These are phyloP conservation scores for Penicillium hordei DNA, from an alignment of 2,329 filamentous ascomycete genomes.

Conservation along the genomic window DNA sequence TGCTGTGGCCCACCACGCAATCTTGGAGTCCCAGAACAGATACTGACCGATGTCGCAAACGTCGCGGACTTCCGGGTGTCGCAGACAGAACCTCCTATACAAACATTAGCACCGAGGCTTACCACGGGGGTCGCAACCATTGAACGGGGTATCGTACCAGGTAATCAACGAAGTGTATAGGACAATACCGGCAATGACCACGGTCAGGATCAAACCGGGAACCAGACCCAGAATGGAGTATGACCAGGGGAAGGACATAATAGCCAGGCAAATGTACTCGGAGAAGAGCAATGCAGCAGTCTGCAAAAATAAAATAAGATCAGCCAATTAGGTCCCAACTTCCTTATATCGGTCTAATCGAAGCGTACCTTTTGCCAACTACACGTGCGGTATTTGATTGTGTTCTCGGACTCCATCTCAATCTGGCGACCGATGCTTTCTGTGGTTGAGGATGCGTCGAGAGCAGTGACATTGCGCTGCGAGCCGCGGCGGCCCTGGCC, in stretches of 20 bases:
- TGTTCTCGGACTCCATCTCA: constrained; percentile 70
- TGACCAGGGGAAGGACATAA: constrained; percentile 95
- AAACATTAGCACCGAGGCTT: constrained; percentile 20
- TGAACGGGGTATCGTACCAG: constrained; percentile 48
- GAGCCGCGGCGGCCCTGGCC: constrained; percentile 24
- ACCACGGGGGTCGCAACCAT: not conserved
- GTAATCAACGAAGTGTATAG: constrained; percentile 75
- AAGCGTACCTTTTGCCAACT: constrained; percentile 78
- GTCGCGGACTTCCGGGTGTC: constrained; percentile 87
- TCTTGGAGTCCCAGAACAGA: constrained; percentile 81
- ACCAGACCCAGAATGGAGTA: constrained; percentile 86
- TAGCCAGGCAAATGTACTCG: constrained; percentile 89
- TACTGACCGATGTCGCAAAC: constrained; percentile 95
- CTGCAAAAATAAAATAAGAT: constrained; percentile 42
- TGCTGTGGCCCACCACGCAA: constrained; percentile 67
- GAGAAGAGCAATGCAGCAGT: constrained; percentile 88
- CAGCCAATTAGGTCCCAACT: not conserved
- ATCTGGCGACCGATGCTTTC: constrained; percentile 65
- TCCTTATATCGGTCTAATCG: constrained; percentile 14
- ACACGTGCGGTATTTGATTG: constrained; percentile 89
- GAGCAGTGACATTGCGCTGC: constrained; percentile 18
- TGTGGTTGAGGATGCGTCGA: constrained; percentile 41
- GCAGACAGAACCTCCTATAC: constrained; percentile 81
- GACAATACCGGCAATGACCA: constrained; percentile 73
- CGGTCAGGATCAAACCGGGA: constrained; percentile 79